Percentiles rank a stretch among this genome's conserved stretches.
phyloP scores from a whole-genome alignment of 805 yeast species.

The Candida sakaeoensis region DNA sequence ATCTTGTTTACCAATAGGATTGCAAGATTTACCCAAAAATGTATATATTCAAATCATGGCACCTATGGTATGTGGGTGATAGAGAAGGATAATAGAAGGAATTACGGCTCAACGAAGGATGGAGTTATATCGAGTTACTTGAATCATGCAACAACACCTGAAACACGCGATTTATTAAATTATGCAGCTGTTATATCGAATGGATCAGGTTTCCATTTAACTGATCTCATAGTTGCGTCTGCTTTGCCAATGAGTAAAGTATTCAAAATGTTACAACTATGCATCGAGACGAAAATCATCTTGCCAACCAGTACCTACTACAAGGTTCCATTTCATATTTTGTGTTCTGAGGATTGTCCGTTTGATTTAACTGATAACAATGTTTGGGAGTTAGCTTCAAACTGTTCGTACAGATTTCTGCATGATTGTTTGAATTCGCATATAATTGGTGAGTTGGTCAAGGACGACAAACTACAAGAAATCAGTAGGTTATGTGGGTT shows the following conservation, averaged over 20 bases:
- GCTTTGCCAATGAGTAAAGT: conserved; percentile 29
- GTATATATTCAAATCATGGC: conserved; percentile 6
- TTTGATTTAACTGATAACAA: conserved; percentile 26
- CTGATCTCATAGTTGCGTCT: conserved; percentile 37
- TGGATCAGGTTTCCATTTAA: conserved; percentile 31
- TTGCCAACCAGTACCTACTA: conserved; percentile 40
- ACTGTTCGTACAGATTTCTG: conserved; percentile 33
- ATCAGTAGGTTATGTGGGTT: conserved; percentile 42
- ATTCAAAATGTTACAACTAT: conserved; percentile 27
- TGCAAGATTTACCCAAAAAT: conserved; percentile 5
- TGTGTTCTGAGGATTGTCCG: conserved; percentile 23
- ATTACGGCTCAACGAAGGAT: conserved; percentile 3
- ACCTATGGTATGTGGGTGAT: conserved; percentile 5
- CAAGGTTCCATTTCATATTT: conserved; percentile 45
- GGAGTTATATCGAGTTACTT: conserved; percentile 19
- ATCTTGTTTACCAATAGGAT: conserved; percentile 4
- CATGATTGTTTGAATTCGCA: conserved; percentile 28
- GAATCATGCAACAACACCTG: conserved; percentile 13
- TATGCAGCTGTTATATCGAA: conserved; percentile 41
- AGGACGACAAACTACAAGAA: conserved; percentile 21
- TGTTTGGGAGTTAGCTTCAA: conserved; percentile 31
- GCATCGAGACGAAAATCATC: conserved; percentile 30
- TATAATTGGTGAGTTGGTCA: conserved; percentile 19
- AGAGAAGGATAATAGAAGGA: not conserved
- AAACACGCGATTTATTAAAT: conserved; percentile 24